Conservation (phyloP, 768 basidiomycete genomes). For the Tylopilus sp. region DNA sequence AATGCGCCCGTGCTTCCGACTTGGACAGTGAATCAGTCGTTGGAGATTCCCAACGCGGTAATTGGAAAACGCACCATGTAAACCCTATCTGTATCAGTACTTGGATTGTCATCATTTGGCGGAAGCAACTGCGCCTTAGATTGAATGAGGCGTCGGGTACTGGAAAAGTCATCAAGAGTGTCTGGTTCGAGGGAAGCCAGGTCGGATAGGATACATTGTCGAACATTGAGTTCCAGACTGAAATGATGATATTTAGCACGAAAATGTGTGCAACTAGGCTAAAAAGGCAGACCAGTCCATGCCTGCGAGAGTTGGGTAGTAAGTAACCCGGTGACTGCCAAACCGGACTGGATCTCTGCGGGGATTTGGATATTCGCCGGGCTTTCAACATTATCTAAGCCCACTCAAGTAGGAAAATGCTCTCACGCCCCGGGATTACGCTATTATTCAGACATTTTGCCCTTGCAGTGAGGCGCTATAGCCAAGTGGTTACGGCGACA, state of each 20-base stretch:
- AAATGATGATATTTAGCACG: background rate
- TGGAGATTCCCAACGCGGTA: background rate
- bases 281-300: slow-evolving; percentile 49
- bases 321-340: no score
- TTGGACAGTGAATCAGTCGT: slow-evolving; percentile 27
- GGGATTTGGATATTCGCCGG: background rate
- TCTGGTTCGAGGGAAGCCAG: slow-evolving; percentile 57
- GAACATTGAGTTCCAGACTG: slow-evolving; percentile 78
- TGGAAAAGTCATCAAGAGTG: slow-evolving; percentile 42
- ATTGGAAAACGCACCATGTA: slow-evolving; percentile 52
- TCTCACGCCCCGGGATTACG: background rate
- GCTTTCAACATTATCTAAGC: background rate
- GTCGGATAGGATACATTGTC: slow-evolving; percentile 71
- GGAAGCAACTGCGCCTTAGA: slow-evolving; percentile 54
- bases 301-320: background rate
- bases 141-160: slow-evolving; percentile 55
- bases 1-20: slow-evolving; percentile 71
- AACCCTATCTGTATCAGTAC: slow-evolving; percentile 26
- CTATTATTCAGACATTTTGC: background rate
- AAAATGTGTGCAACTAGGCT: background rate
- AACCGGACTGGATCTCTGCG: no score
- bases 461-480: slow-evolving; percentile 45
- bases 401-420: slow-evolving; percentile 7
- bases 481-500: slow-evolving; percentile 79
- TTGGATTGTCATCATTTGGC: slow-evolving; percentile 8